phyloP scores from a whole-genome alignment of 257 asterid species.

The Buddleja alternifolia region DNA sequence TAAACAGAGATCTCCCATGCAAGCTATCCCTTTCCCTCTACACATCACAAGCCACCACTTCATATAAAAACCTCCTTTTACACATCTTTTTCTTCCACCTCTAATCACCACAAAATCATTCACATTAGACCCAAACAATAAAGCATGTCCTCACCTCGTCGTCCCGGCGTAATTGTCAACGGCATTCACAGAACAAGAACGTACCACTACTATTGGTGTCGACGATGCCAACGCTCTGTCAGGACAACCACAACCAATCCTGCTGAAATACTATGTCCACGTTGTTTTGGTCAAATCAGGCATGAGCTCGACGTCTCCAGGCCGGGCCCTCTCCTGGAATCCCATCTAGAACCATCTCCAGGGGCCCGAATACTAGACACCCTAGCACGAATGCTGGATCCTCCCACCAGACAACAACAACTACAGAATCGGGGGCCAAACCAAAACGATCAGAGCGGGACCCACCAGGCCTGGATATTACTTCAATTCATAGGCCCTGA shows the following conservation, averaged over 20 bases:
- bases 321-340: conserved; percentile 45
- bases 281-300: conserved; percentile 57
- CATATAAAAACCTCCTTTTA: conserved; percentile 26
- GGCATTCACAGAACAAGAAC: conserved; percentile 72
- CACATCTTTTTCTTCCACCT: conserved; percentile 9
- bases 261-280: conserved; percentile 65
- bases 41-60: conserved; percentile 18
- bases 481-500: conserved; percentile 68
- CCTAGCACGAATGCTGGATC: conserved; percentile 55
- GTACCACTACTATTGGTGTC: conserved; percentile 87
- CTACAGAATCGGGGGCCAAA: conserved; percentile 12
- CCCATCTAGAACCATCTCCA: conserved; percentile 43
- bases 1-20: conserved; percentile 39
- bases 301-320: conserved; percentile 69
- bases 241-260: conserved; percentile 77
- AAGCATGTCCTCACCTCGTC: conserved; percentile 49
- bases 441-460: conserved; percentile 8
- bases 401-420: conserved; percentile 36
- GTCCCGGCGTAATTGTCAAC: conserved; percentile 52
- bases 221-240: conserved; percentile 65
- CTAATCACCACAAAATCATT: not conserved
- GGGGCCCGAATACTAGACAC: conserved; percentile 52
- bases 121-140: not conserved
- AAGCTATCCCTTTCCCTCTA: conserved; percentile 51
- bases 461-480: conserved; percentile 47